Evolutionary conservation across 2,329 filamentous ascomycete species (phyloP).

Genomic region (Pseudogymnoascus sp.): DNA sequence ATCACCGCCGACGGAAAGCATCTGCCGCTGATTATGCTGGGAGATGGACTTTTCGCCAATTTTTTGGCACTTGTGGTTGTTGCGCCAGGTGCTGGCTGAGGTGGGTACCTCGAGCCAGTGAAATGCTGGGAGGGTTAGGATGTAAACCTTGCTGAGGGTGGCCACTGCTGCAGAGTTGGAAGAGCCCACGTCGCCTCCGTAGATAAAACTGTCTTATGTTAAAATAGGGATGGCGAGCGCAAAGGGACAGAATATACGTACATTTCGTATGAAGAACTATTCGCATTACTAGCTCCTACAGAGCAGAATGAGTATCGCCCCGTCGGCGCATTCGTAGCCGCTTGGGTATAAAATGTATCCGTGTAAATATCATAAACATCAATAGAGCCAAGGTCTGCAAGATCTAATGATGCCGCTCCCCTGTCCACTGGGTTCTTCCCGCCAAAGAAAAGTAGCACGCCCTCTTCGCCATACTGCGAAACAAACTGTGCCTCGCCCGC

Average conservation of each 20-base stretch:
- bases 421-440: constrained; percentile 8
- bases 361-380: constrained; percentile 14
- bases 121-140: neutral
- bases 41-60: neutral
- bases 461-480: constrained; percentile 14
- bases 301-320: constrained; percentile 11
- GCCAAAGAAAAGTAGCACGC: constrained; percentile 15
- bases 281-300: neutral
- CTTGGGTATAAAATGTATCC: constrained; percentile 10
- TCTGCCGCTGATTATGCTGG: neutral
- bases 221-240: neutral
- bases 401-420: neutral
- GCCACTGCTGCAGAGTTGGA: neutral
- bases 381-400: constrained; percentile 9
- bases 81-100: neutral
- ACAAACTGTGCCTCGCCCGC: constrained; percentile 12
- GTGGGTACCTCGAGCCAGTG: neutral
- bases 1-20: constrained; percentile 3
- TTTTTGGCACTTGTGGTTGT: neutral
- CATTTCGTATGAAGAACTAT: constrained; percentile 15
- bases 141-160: constrained; percentile 9
- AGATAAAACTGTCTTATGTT: neutral
- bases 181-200: neutral
- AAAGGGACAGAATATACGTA: neutral
- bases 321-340: constrained; percentile 11